Evolutionary conservation across 2,329 filamentous ascomycete species (phyloP), one percentile per base, ranked within the genome.

Genomic region (Colletotrichum destructivum): DNA sequence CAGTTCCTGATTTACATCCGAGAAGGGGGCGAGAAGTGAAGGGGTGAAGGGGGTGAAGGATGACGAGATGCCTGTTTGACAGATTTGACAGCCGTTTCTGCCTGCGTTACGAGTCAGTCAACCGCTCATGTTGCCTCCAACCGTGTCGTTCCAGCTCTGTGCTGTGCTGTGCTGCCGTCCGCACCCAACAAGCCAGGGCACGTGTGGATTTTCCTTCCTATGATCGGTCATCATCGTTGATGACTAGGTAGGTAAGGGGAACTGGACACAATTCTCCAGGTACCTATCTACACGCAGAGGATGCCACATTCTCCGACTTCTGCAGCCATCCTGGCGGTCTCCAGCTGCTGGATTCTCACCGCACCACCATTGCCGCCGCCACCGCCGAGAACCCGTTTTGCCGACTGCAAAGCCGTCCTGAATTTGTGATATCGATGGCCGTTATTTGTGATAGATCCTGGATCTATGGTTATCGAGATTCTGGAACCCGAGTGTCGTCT

Each of bases 391-490:
- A 21, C 26, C 52, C 18, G 47, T 35, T 18, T 21, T 38, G 12
- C 31, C 51, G 31, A 23, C 21, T 49, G 62, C 51, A 26, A 26
- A 31, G 66, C 31, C 42, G 42, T 67, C 62, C 62, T 8, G 21
- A 61, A 35, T 38, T 49, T 21, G 23, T 56, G 49, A 21, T 11
- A 26, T 47, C 68, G 68, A 66, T 66, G 62, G 49, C 68, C 42
- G 21, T 21, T 38, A 12, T 67, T 66, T 67, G 63, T 67, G 57
- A 67, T 18, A 68, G 44, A 68, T 62, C 55, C 57, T 52, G 51
- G 51, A 71, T 62, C 57, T 62, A 21, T 67, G 42, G n/a, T 68
- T 57, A 68, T 68, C 57, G 57, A 62, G 57, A 68, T 68, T 52
- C n/a, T 38, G 38, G 42, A n/a, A 21, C 26, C 31, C 26, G 23